Conservation (phyloP, 2,329 filamentous ascomycete genomes). For the Graphilbum ipis-grandicollis region DNA sequence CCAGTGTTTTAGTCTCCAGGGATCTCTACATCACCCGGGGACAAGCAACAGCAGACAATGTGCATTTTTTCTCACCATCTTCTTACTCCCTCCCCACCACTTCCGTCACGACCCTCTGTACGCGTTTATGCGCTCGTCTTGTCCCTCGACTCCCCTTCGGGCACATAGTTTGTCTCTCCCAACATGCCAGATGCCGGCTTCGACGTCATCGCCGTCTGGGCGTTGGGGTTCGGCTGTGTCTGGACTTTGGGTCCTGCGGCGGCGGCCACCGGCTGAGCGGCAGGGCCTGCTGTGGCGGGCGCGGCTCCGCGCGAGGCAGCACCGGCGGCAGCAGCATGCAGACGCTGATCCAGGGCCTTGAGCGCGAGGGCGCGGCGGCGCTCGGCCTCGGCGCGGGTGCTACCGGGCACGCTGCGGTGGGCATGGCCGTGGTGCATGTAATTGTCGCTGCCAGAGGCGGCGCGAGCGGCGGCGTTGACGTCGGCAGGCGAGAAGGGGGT, state of each 20-base stretch:
- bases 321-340: constrained; percentile 59
- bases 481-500: constrained; percentile 74
- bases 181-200: constrained; percentile 32
- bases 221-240: constrained; percentile 35
- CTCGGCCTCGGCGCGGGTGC: constrained; percentile 81
- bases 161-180: constrained; percentile 53
- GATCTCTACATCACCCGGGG: too few species aligned
- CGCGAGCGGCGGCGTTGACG: constrained; percentile 32
- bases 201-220: constrained; percentile 40
- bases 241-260: constrained; percentile 39
- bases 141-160: constrained; percentile 35
- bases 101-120: too few species aligned
- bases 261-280: constrained; percentile 18
- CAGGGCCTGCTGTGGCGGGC: constrained; percentile 11
- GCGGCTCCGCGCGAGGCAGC: background rate
- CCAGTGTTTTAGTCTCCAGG: too few species aligned
- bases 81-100: too few species aligned
- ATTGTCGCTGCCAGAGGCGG: constrained; percentile 50
- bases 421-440: constrained; percentile 27
- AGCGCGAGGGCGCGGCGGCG: constrained; percentile 74
- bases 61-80: too few species aligned
- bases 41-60: too few species aligned
- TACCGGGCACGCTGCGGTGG: constrained; percentile 38
- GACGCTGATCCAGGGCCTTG: constrained; percentile 77
- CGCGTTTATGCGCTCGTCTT: constrained; percentile 9